Base-by-base conservation (phyloP, 768 basidiomycete genomes). In the Chlorophyllum brunneum region DNA sequence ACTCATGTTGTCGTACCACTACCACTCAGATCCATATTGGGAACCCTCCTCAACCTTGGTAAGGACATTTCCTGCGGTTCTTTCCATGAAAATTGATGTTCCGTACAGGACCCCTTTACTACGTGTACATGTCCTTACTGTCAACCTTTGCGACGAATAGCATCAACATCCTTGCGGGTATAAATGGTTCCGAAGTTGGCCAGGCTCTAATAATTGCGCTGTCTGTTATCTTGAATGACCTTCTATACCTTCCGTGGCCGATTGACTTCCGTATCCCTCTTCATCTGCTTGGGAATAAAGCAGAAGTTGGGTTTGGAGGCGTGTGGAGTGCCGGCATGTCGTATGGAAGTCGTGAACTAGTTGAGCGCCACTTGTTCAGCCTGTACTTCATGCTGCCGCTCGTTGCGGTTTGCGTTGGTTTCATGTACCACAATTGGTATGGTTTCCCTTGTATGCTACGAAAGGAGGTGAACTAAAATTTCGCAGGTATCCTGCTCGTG, bases 91-190 rank as follows among this genome's bases (percentile, higher is more conserved):
- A 30, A 26, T 23, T 45, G 20, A 41, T 45, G 15, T 23, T 38
- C 4, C n/a, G 23, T 26, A 33, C 37, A 98, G 95, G 95, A 2
- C 92, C 92, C 0, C 69, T 98, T 3, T 98, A 98, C 68, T 99
- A 98, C 67, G 54, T 95, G 48, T 99, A 98, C 73, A 98, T 99
- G 91, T 83, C 92, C 4, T 70, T 98, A 26, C 75, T 99, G 15
- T 98, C 95, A 27, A 98, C 94, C 0, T 99, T 98, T 67, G 83
- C 91, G 49, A 98, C 95, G 15, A 99, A 99, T 70, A 89, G 89
- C 66, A 97, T 98, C 77, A 99, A 99, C 68, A 98, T 99, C 59
- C 84, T 98, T 15, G 97, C 97, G 9, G 97, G 95, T 7, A 89
- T 98, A 58, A 98, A 99, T 65, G 97, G 95, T 9, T 85, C 95